Conservation (phyloP, 2,329 filamentous ascomycete species). For the Purpureocillium takamizusanense region DNA sequence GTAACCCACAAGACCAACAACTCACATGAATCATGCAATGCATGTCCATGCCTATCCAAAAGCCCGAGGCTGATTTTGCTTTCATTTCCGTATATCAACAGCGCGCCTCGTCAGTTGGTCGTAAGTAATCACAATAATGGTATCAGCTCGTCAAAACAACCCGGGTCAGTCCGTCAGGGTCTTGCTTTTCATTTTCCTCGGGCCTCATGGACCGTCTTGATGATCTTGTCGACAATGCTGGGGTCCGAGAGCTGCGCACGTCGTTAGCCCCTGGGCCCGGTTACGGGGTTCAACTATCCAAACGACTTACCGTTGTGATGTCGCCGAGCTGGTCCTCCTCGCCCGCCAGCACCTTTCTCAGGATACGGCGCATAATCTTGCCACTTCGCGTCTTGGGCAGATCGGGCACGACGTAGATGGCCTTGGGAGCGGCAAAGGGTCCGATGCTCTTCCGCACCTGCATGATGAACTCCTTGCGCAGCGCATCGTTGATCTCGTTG, state of each 20-base stretch:
- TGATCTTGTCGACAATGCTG: conserved; percentile 81
- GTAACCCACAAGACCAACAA: too few species aligned
- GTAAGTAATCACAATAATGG: neutral
- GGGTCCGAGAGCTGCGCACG: conserved; percentile 73
- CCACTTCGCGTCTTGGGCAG: conserved; percentile 94
- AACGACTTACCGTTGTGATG: conserved; percentile 65
- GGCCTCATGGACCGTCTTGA: conserved; percentile 63
- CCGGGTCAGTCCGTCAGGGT: neutral
- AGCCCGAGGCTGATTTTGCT: too few species aligned
- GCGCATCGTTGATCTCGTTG: conserved; percentile 64
- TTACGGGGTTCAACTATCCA: neutral
- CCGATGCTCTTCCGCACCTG: conserved; percentile 97
- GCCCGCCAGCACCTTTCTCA: conserved; percentile 93
- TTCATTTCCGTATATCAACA: too few species aligned
- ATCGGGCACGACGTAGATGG: conserved; percentile 82
- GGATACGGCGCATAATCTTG: conserved; percentile 97
- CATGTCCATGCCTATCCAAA: too few species aligned
- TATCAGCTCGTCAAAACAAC: neutral
- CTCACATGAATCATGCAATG: too few species aligned
- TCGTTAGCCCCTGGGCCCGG: neutral
- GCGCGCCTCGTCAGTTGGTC: too few species aligned
- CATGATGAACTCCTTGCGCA: conserved; percentile 87
- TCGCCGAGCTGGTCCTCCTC: conserved; percentile 97
- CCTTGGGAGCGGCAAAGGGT: conserved; percentile 93
- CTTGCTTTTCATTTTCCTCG: conserved; percentile 36